These are phyloP conservation scores for Dactylella cylindrospora DNA, from an alignment of 2,329 filamentous ascomycete genomes.

Conservation along the genomic window DNA sequence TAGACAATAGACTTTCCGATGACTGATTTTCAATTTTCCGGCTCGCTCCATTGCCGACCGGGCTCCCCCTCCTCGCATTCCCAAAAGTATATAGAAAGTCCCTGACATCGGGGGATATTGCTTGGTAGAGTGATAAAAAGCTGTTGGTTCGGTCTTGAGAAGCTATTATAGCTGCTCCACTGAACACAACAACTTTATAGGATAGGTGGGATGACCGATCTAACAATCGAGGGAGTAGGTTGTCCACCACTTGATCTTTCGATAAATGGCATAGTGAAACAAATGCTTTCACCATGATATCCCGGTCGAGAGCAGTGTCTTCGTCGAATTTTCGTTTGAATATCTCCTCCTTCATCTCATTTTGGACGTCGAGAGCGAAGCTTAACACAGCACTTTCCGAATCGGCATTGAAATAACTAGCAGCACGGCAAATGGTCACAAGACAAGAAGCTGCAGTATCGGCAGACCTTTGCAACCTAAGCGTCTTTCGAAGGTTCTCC, in stretches of 20 bases:
- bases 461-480: conserved; percentile 61
- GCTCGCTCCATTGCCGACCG: conserved; percentile 12
- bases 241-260: conserved; percentile 62
- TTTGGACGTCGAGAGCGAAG: conserved; percentile 69
- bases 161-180: conserved; percentile 55
- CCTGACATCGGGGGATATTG: conserved; percentile 49
- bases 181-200: conserved; percentile 66
- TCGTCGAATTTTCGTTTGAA: conserved; percentile 51
- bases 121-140: conserved; percentile 46
- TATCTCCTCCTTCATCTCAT: conserved; percentile 58
- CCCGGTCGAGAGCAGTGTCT: conserved; percentile 61
- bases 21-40: conserved; percentile 45
- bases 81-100: conserved; percentile 47
- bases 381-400: conserved; percentile 66
- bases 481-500: conserved; percentile 64
- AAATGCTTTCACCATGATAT: conserved; percentile 67
- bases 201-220: conserved; percentile 60
- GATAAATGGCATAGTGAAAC: conserved; percentile 66
- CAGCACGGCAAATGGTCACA: conserved; percentile 63
- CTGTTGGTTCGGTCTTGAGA: conserved; percentile 46
- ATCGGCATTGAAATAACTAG: conserved; percentile 65
- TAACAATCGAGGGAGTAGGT: conserved; percentile 62
- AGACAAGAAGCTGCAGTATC: conserved; percentile 69
- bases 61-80: conserved; percentile 30
- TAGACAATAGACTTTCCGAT: conserved; percentile 48